A percentile compares a stretch with the other conserved stretches of the same genome.
phyloP scores from a whole-genome alignment of 78 protist genomes.

The Chrysochromulina parva region DNA sequence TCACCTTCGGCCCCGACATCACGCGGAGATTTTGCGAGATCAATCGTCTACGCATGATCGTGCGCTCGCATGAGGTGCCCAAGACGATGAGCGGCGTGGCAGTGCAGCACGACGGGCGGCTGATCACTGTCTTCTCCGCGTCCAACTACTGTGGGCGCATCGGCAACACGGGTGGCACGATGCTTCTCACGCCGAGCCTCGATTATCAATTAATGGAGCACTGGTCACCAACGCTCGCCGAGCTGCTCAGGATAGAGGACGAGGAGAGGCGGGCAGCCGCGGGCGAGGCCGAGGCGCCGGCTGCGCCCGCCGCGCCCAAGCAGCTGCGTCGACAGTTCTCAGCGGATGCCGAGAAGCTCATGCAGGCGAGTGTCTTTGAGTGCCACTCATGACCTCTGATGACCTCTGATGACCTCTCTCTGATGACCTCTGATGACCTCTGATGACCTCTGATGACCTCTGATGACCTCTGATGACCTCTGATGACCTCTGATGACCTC shows the following conservation, averaged over 20 bases:
- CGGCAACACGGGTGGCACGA: conserved; percentile 11
- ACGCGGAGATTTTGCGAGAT: conserved; percentile 7
- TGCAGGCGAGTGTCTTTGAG: neutral
- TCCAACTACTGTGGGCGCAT: conserved; percentile 10
- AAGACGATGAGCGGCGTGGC: neutral
- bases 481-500: too few species aligned
- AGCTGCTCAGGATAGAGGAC: neutral
- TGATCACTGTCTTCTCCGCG: conserved; percentile 27
- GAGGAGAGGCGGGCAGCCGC: neutral
- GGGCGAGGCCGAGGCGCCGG: too few species aligned
- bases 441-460: too few species aligned
- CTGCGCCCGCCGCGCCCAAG: too few species aligned
- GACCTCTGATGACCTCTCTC: too few species aligned
- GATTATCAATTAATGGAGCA: neutral
- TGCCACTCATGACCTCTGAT: too few species aligned
- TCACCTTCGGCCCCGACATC: conserved; percentile 9
- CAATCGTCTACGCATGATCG: neutral
- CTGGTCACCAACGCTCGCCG: neutral
- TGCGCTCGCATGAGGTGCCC: conserved; percentile 21
- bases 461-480: too few species aligned
- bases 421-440: too few species aligned
- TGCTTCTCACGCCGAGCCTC: neutral
- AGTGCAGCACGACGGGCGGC: conserved; percentile 12
- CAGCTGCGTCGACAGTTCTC: too few species aligned
- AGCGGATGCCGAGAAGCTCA: too few species aligned